phyloP scores from a whole-genome alignment of 1,284 basidiomycete genomes.

The Ganoderma meredithae region DNA sequence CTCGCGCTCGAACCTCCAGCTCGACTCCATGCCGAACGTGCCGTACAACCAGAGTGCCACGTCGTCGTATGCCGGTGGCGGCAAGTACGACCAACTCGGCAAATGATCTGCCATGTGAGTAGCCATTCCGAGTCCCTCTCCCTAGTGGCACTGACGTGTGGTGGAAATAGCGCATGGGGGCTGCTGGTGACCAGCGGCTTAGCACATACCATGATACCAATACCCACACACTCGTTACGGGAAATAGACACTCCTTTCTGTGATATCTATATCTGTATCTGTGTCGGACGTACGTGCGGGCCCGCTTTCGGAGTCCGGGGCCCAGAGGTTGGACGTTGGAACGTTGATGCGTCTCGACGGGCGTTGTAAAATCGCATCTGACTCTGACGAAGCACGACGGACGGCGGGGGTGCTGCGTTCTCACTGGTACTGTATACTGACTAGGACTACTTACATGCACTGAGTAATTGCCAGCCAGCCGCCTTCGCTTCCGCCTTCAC shows the following conservation, averaged over 20 bases:
- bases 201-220: slow-evolving; percentile 11
- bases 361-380: background rate
- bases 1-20: slow-evolving; percentile 47
- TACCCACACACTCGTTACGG: slow-evolving; percentile 13
- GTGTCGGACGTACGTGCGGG: slow-evolving; percentile 4
- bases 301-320: background rate
- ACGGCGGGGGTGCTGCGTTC: too few relatives aligned
- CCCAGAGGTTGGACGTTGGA: background rate
- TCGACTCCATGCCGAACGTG: slow-evolving; percentile 43
- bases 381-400: background rate
- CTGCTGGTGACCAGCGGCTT: background rate
- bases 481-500: too few relatives aligned
- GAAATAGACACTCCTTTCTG: slow-evolving; percentile 13
- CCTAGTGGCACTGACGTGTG: too few relatives aligned
- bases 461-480: too few relatives aligned
- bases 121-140: background rate
- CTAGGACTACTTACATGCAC: too few relatives aligned
- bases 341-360: background rate
- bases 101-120: background rate
- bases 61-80: slow-evolving; percentile 31
- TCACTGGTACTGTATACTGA: too few relatives aligned
- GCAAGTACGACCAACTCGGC: slow-evolving; percentile 36
- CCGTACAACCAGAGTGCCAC: slow-evolving; percentile 37
- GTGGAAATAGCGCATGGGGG: background rate
- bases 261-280: slow-evolving; percentile 2